Conservation (phyloP, 768 basidiomycete species). For the Mycena kentingensis region DNA sequence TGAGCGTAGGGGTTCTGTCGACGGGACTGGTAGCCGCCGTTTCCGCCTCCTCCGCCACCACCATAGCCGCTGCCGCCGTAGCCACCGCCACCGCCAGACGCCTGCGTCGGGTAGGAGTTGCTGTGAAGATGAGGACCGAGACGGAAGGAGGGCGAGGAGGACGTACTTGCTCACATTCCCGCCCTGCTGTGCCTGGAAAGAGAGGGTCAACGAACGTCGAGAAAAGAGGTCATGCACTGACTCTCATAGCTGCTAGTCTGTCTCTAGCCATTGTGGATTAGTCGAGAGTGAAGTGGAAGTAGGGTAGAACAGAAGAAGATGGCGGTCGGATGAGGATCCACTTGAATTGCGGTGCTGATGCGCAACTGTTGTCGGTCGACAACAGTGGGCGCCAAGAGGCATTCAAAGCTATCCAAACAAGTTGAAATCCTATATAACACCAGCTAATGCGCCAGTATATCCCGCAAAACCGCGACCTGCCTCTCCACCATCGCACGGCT, state of each 20-base stretch:
- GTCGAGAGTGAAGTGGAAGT: conserved; percentile 14
- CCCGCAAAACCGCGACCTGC: conserved; percentile 79
- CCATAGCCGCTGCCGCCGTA: conserved; percentile 25
- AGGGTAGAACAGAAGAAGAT: conserved; percentile 5
- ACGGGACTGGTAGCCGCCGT: conserved; percentile 45
- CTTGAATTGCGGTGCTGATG: no score
- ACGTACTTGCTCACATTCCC: conserved; percentile 54
- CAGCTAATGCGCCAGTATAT: conserved; percentile 45
- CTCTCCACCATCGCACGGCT: conserved; percentile 81
- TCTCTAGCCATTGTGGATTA: conserved; percentile 75
- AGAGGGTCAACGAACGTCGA: conserved; percentile 14
- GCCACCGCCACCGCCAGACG: conserved; percentile 44
- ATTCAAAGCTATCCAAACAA: no score
- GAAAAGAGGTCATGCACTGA: conserved; percentile 33
- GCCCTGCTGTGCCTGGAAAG: conserved; percentile 63
- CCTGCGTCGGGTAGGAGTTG: conserved; percentile 69
- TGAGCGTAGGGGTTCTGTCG: conserved; percentile 67
- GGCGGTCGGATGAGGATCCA: no score
- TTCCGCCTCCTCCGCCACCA: conserved; percentile 17
- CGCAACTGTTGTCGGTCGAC: no score
- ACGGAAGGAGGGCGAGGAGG: conserved; percentile 2
- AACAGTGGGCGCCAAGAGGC: no score
- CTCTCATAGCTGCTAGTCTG: conserved; percentile 86
- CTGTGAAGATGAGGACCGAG: conserved; percentile 32
- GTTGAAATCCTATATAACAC: conserved; percentile 2